Evolutionary conservation across 208 protist species (phyloP), one percentile per base, ranked within the genome.

Genomic region (Trypanosoma rangeli): DNA sequence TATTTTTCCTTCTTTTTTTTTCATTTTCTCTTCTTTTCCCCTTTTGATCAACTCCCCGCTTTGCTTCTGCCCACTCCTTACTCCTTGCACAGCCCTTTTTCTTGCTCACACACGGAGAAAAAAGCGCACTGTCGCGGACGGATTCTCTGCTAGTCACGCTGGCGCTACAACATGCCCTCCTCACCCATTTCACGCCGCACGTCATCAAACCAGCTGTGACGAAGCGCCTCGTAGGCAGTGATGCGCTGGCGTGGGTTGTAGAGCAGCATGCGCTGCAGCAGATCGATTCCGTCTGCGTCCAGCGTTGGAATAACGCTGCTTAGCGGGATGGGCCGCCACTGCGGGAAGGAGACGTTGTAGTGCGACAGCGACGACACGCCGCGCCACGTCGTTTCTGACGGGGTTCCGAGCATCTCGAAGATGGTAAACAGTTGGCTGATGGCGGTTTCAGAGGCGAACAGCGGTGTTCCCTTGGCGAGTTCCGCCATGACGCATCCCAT

Each of bases 401-500:
- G 98, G 0, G 97, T 99, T 31, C 98, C 97, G 60, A 99, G 84
- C 3, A 91, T 46, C 26, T 87, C 61, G 48, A 97, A 98, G 28
- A 98, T 98, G 44, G 82, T 83, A 59, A 90, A 88, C 18, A 98
- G 76, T 71, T 98, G 94, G 57, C 94, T 82, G 66, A 95, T 89
- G 74, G 96, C 94, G 29, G 80, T 78, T 31, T 94, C 85, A n/a
- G 88, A 93, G 22, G 76, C 65, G 53, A 98, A 94, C 39, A 98
- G 80, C 1, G 96, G 84, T 22, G 61, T 74, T 22, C 84, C 71
- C 33, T 79, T 84, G 18, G 92, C 85, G 57, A 99, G 91, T 82
- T 99, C 98, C 20, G 94, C 95, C 64, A 98, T 82, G 35, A 98
- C 95, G 64, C 95, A 98, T 18, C 96, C 96, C 68, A 98, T 82